Conservation (phyloP, 305 asterid species). For the Petunia hybrid region DNA sequence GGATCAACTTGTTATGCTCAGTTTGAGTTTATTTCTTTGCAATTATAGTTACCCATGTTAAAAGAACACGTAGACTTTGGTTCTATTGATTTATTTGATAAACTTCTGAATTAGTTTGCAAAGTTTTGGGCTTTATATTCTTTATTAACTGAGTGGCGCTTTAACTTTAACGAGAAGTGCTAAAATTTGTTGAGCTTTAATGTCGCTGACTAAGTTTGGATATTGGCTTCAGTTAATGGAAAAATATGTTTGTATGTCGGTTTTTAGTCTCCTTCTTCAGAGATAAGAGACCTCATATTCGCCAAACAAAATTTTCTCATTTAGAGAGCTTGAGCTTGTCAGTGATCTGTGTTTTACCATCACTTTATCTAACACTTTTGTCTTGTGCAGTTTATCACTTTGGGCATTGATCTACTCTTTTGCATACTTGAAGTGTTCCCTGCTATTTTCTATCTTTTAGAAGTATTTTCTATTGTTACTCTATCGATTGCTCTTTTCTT, state of each 20-base stretch:
- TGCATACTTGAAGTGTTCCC: background rate
- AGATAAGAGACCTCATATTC: background rate
- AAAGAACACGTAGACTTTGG: no score
- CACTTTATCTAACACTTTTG: slow-evolving; percentile 1
- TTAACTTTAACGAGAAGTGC: no score
- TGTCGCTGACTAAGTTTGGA: background rate
- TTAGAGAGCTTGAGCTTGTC: background rate
- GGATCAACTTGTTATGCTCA: no score
- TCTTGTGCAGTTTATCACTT: background rate
- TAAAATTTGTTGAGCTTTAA: no score
- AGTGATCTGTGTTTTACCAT: background rate
- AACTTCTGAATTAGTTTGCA: no score
- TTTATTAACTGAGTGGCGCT: no score
- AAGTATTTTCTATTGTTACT: background rate
- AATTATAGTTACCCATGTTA: no score
- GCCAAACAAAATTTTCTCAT: background rate
- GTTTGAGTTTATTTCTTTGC: no score
- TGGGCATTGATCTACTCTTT: background rate
- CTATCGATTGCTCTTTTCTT: background rate
- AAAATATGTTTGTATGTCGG: background rate
- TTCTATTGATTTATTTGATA: no score
- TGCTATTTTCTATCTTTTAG: background rate
- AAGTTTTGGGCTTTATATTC: background rate
- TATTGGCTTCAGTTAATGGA: background rate
- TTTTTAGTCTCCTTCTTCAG: background rate